Percentiles rank a stretch among this genome's conserved stretches.
These are phyloP conservation scores for Malania oleifera DNA, from an alignment of 164 flowering plant genomes.

Conservation along the genomic window DNA sequence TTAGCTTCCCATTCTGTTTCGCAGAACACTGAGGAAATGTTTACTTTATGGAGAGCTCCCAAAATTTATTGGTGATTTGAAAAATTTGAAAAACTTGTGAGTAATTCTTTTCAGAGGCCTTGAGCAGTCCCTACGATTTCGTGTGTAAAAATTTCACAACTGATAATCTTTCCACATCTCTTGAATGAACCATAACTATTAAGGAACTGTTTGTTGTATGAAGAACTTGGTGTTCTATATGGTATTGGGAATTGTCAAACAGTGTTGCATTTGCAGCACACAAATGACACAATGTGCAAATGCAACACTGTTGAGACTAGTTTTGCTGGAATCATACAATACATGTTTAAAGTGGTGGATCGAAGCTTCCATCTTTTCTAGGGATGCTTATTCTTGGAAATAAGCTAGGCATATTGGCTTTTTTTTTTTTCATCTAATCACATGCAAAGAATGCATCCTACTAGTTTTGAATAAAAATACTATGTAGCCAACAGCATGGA, in stretches of 20 bases:
- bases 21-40: constrained; percentile 67
- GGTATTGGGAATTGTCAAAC: not conserved
- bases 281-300: too few species aligned
- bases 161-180: not conserved
- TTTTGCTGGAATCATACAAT: too few species aligned
- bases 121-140: not conserved
- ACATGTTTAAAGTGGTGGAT: too few species aligned
- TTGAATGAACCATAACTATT: not conserved
- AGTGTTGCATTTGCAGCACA: not conserved
- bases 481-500: too few species aligned
- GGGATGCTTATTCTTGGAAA: too few species aligned
- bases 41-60: constrained; percentile 53
- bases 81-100: constrained; percentile 53
- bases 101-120: constrained; percentile 14
- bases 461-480: too few species aligned
- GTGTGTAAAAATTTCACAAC: not conserved
- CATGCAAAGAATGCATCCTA: too few species aligned
- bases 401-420: too few species aligned
- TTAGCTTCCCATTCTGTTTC: not conserved
- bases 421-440: too few species aligned
- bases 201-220: not conserved
- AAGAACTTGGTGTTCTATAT: not conserved
- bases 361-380: too few species aligned
- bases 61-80: constrained; percentile 48
- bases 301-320: too few species aligned